phyloP scores from a whole-genome alignment of 225 moss, liverwort and hornwort species.

The Straminergon stramineum region DNA sequence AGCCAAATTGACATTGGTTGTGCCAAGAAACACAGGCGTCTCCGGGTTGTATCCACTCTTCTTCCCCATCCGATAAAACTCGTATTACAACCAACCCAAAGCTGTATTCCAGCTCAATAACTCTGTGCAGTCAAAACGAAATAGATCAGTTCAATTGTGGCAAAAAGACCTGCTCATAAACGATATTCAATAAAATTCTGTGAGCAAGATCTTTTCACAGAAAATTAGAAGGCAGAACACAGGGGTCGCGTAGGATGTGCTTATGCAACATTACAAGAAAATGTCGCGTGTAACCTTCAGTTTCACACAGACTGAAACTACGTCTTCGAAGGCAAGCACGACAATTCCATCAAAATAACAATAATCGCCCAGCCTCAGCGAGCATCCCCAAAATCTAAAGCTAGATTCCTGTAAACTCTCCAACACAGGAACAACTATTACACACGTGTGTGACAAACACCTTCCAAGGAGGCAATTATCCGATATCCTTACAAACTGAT shows the following conservation, averaged over 20 bases:
- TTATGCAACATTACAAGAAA: background rate
- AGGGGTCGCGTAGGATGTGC: background rate
- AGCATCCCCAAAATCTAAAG: background rate
- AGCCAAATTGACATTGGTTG: constrained; percentile 80
- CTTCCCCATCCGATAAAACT: constrained; percentile 63
- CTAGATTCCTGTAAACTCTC: background rate
- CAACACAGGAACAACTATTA: background rate
- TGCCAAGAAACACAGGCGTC: constrained; percentile 85
- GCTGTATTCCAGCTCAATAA: background rate
- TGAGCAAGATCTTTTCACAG: background rate
- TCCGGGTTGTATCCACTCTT: constrained; percentile 84
- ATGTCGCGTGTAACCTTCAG: background rate
- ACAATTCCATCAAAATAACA: background rate
- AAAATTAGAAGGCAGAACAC: background rate
- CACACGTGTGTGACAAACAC: background rate
- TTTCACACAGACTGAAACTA: background rate
- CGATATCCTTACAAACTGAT: background rate
- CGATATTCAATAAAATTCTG: background rate
- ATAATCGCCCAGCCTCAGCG: background rate
- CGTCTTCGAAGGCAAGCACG: background rate
- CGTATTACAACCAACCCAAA: background rate
- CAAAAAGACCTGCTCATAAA: background rate
- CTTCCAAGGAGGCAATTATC: background rate
- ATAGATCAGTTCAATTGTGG: background rate
- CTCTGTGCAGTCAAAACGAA: constrained; percentile 4